Base-by-base conservation (phyloP, 768 basidiomycete species). In the Pholiota conissans region DNA sequence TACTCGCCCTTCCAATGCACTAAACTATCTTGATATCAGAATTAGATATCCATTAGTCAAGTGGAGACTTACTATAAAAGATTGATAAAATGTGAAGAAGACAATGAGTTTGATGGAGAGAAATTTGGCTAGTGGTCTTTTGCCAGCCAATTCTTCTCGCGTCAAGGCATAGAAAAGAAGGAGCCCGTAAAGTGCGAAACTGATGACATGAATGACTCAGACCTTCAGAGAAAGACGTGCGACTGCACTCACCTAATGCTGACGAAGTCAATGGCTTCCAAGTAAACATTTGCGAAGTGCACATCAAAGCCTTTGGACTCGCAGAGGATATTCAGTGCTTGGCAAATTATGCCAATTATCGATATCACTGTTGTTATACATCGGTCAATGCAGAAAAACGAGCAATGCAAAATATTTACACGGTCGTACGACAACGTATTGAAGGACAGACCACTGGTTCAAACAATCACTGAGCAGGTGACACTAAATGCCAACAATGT, bases 21-120 rank as follows among this genome's bases (percentile, higher is more conserved):
- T 73, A 68, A 95, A 89, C 86, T 93, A 48, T 20, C 18, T 14
- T 55, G 13, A 3, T 18, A 42, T n/a, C n/a, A n/a, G n/a, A n/a
- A n/a, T n/a, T n/a, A n/a, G n/a, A n/a, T n/a, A n/a, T n/a, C n/a
- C n/a, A n/a, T n/a, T n/a, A n/a, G n/a, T n/a, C n/a, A n/a, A n/a
- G 7, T 24, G 1, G 42, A 39, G 40, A 49, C 87, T 51, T 65
- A 90, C 87, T 48, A 91, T 70, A 65, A 93, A 90, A 0, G 82
- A 79, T 66, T 95, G 94, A 70, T 95, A 96, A 71, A 91, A 95
- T 0, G 92, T 94, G 69, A 90, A 85, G 84, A 93, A 86, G 39
- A 93, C 89, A 45, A 93, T 90, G 24, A 91, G 74, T 70, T 95
- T 95, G 76, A 96, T 94, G 2, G 84, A 77, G 57, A 95, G 67